These are phyloP conservation scores for Boletus sp. DNA, from an alignment of 1,284 basidiomycete genomes.

Conservation along the genomic window DNA sequence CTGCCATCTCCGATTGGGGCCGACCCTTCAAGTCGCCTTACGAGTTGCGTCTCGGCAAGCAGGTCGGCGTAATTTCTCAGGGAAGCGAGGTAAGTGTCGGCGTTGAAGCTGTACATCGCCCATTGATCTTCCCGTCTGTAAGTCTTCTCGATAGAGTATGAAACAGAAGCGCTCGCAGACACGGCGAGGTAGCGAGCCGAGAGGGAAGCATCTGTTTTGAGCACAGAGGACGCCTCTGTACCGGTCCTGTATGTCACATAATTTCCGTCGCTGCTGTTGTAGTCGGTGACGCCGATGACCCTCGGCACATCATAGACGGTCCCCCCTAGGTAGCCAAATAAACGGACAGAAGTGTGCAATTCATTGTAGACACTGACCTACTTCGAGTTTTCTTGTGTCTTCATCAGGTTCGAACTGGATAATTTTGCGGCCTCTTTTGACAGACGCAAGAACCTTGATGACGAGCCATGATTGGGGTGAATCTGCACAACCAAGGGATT, in stretches of 20 bases:
- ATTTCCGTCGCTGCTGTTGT: constrained; percentile 1
- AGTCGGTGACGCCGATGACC: background rate
- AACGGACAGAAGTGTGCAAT: background rate
- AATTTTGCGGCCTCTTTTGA: constrained; percentile 1
- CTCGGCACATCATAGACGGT: background rate
- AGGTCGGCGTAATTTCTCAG: constrained; percentile 4
- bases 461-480: background rate
- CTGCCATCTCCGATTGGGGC: background rate
- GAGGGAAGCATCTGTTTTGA: background rate
- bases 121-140: constrained; percentile 8
- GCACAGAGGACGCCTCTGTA: background rate
- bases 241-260: constrained; percentile 1
- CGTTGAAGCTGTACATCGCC: constrained; percentile 11
- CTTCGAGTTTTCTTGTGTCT: constrained; percentile 3
- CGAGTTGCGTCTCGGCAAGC: background rate
- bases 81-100: constrained; percentile 2
- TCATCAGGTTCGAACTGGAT: constrained; percentile 1
- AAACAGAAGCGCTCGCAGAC: constrained; percentile 2
- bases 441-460: background rate
- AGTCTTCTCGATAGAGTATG: constrained; percentile 9
- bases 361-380: background rate
- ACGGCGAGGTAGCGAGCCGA: constrained; percentile 7
- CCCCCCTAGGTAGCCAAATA: background rate
- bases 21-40: background rate
- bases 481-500: background rate